Percentiles rank a stretch among this genome's conserved stretches.
Evolutionary conservation across 495 filamentous ascomycete genomes (phyloP).

Genomic region (Echria macrotheca): DNA sequence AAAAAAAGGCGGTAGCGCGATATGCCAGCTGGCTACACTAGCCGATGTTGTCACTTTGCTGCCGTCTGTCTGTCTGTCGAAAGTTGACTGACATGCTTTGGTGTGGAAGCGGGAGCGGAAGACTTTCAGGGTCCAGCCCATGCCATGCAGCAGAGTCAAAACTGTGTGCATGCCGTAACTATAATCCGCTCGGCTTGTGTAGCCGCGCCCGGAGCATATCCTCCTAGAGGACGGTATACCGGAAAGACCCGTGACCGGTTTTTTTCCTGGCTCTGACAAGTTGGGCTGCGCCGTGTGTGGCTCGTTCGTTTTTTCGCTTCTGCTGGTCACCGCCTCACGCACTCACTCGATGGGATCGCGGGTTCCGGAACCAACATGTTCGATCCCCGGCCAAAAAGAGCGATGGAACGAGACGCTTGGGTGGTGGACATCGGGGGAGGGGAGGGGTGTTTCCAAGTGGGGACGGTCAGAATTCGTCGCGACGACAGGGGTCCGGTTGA

Average conservation of each 20-base stretch:
- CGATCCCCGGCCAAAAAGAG: slow-evolving; percentile 9
- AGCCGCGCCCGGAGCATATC: neutral
- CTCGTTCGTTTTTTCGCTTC: neutral
- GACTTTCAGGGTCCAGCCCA: too few species aligned
- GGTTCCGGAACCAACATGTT: too few species aligned
- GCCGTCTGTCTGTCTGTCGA: too few species aligned
- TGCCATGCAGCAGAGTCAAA: too few species aligned
- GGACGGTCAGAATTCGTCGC: too few species aligned
- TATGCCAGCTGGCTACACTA: too few species aligned
- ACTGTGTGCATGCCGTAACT: too few species aligned
- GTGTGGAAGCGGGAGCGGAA: too few species aligned
- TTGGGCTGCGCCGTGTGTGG: neutral
- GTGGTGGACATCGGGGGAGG: slow-evolving; percentile 3
- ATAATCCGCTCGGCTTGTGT: neutral
- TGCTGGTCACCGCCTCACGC: slow-evolving; percentile 7
- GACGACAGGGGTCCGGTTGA: slow-evolving; percentile 12
- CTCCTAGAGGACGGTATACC: neutral
- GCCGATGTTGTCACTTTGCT: too few species aligned
- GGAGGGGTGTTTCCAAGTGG: neutral
- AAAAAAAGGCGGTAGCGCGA: too few species aligned
- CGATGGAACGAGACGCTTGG: slow-evolving; percentile 5
- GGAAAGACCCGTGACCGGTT: slow-evolving; percentile 9
- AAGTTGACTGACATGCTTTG: too few species aligned
- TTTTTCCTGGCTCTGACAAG: too few species aligned
- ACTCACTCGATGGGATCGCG: neutral